phyloP scores from a whole-genome alignment of 148 eudicot genomes.

The Vaccinium macrocarpon region DNA sequence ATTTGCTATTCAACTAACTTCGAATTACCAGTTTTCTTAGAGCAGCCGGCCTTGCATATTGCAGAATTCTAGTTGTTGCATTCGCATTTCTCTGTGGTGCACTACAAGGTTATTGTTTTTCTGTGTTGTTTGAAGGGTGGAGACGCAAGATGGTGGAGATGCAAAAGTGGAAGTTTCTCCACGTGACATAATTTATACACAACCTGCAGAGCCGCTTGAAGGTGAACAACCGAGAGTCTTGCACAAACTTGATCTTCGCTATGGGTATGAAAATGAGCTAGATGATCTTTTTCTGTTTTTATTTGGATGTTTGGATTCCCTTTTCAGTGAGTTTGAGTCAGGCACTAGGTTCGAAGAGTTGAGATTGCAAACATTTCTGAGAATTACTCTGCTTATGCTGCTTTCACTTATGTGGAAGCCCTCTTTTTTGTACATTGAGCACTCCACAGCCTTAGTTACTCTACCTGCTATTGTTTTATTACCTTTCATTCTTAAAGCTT shows the following conservation, averaged over 20 bases:
- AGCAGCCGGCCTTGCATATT: constrained; percentile 1
- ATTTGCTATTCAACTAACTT: not conserved
- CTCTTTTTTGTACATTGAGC: not conserved
- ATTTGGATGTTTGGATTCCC: constrained; percentile 4
- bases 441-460: not conserved
- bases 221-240: constrained; percentile 64
- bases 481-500: not conserved
- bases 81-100: not conserved
- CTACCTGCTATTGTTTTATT: not conserved
- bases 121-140: constrained; percentile 57
- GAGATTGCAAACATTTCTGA: not conserved
- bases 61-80: not conserved
- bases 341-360: constrained; percentile 1
- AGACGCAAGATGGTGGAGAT: constrained; percentile 99
- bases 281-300: not conserved
- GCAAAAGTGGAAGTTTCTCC: constrained; percentile 95
- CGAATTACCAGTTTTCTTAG: not conserved
- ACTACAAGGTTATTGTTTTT: constrained; percentile 5
- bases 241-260: constrained; percentile 91
- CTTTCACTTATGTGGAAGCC: not conserved
- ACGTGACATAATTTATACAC: constrained; percentile 84
- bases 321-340: not conserved
- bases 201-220: constrained; percentile 74
- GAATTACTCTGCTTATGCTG: not conserved
- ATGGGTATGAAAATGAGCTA: constrained; percentile 60